Evolutionary conservation across 2,329 filamentous ascomycete species (phyloP).

Genomic region (Stachybotrys chartarum): DNA sequence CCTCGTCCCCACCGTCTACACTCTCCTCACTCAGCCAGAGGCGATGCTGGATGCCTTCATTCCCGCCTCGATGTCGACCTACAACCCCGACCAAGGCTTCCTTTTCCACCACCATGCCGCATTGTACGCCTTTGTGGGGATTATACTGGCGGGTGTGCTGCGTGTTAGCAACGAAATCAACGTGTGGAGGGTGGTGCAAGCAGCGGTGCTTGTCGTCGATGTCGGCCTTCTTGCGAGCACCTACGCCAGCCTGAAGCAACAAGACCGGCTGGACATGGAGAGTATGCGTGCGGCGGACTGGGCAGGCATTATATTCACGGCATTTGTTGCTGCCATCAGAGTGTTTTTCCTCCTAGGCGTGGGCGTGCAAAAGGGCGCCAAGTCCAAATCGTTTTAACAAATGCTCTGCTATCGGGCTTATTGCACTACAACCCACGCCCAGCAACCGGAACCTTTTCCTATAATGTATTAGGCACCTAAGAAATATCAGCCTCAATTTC

Average conservation of each 20-base stretch:
- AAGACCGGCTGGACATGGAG: slow-evolving; percentile 4
- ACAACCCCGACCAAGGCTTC: slow-evolving; percentile 12
- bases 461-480: too few relatives aligned
- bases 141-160: slow-evolving; percentile 7
- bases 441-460: too few relatives aligned
- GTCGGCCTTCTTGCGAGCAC: slow-evolving; percentile 9
- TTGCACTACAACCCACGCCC: too few relatives aligned
- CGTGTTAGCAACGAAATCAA: slow-evolving; percentile 9
- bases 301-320: slow-evolving; percentile 10
- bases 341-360: slow-evolving; percentile 11
- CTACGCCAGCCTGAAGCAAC: slow-evolving; percentile 10
- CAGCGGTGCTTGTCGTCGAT: slow-evolving; percentile 10
- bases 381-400: too few relatives aligned
- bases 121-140: slow-evolving; percentile 9
- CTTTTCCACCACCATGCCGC: slow-evolving; percentile 14
- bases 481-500: too few relatives aligned
- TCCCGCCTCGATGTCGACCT: slow-evolving; percentile 5
- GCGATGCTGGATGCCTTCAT: slow-evolving; percentile 12
- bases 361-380: not conserved
- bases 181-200: slow-evolving; percentile 12
- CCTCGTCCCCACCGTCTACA: slow-evolving; percentile 8
- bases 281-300: slow-evolving; percentile 10
- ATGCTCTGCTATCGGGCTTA: too few relatives aligned
- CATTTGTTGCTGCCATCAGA: slow-evolving; percentile 8
- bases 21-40: slow-evolving; percentile 7